Conservation (phyloP, 139 green algal genomes). For the Coelastrella sp. region DNA sequence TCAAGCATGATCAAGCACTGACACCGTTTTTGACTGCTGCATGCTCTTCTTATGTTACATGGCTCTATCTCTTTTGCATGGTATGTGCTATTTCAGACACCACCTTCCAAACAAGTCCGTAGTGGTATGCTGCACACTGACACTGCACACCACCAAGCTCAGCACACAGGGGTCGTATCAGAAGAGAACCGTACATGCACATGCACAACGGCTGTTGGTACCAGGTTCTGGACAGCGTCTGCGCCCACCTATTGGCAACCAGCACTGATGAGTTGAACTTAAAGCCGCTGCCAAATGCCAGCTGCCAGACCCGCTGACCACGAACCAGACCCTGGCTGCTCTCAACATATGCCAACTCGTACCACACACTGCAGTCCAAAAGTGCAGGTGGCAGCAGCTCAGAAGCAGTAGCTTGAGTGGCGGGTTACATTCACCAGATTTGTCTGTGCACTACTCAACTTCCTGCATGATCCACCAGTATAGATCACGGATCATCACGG, state of each 20-base stretch:
- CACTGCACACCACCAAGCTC: too few species aligned
- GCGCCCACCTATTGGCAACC: slow-evolving; percentile 28
- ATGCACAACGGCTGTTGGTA: too few species aligned
- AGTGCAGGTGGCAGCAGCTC: background rate
- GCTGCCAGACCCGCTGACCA: slow-evolving; percentile 90
- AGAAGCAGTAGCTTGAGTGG: background rate
- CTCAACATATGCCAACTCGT: slow-evolving; percentile 77
- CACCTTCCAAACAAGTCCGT: background rate
- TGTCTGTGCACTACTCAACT: background rate
- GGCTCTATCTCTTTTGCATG: background rate
- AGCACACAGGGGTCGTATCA: too few species aligned
- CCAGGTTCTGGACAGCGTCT: background rate
- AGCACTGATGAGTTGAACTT: slow-evolving; percentile 87
- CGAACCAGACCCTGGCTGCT: slow-evolving; percentile 59
- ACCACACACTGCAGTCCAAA: slow-evolving; percentile 45
- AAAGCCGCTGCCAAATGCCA: slow-evolving; percentile 94
- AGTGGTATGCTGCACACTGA: background rate
- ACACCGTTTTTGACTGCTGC: background rate
- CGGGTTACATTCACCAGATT: background rate
- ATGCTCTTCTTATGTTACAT: background rate
- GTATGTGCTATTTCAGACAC: background rate
- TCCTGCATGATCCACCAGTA: background rate
- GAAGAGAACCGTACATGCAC: too few species aligned
- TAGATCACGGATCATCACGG: too few species aligned
- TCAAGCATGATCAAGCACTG: background rate